Percentiles rank a stretch among this genome's conserved stretches.
Conservation (phyloP, 805 yeast genomes). For the Candida andamanensis region DNA sequence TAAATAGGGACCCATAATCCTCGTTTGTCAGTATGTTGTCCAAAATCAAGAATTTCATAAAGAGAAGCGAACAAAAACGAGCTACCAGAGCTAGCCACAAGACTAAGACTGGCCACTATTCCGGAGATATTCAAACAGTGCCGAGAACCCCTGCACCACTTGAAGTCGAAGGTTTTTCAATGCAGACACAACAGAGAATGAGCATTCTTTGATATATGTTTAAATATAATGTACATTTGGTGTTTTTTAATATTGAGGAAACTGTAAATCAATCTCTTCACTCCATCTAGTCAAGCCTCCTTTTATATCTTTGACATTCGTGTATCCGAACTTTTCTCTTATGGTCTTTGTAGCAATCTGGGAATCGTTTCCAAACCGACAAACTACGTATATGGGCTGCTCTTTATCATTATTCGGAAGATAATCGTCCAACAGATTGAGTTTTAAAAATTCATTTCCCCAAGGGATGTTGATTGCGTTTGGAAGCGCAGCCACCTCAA, state of each 20-base stretch:
- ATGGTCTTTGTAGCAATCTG: slow-evolving; percentile 64
- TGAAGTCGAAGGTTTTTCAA: no score
- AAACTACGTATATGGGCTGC: slow-evolving; percentile 52
- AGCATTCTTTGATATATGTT: no score
- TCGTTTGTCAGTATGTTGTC: no score
- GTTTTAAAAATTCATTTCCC: slow-evolving; percentile 32
- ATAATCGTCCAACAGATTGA: slow-evolving; percentile 13
- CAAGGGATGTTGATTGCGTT: slow-evolving; percentile 61
- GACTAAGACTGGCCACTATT: no score
- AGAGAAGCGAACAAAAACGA: no score
- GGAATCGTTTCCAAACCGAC: slow-evolving; percentile 91
- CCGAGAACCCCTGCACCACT: no score
- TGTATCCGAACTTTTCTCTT: slow-evolving; percentile 44
- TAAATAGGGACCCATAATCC: no score
- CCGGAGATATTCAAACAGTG: no score
- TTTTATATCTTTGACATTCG: slow-evolving; percentile 54
- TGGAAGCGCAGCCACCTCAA: slow-evolving; percentile 56
- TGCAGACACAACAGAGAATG: no score
- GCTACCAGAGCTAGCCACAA: no score
- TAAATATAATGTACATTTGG: no score
- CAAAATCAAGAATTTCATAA: no score
- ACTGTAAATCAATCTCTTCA: slow-evolving; percentile 46
- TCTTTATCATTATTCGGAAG: slow-evolving; percentile 12
- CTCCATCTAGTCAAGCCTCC: slow-evolving; percentile 82
- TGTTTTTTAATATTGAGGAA: slow-evolving; percentile 57